A percentile compares a stretch with the other conserved stretches of the same genome.
These are phyloP conservation scores for Verticillium dahliae DNA, from an alignment of 2,329 filamentous ascomycete species.

Conservation along the genomic window DNA sequence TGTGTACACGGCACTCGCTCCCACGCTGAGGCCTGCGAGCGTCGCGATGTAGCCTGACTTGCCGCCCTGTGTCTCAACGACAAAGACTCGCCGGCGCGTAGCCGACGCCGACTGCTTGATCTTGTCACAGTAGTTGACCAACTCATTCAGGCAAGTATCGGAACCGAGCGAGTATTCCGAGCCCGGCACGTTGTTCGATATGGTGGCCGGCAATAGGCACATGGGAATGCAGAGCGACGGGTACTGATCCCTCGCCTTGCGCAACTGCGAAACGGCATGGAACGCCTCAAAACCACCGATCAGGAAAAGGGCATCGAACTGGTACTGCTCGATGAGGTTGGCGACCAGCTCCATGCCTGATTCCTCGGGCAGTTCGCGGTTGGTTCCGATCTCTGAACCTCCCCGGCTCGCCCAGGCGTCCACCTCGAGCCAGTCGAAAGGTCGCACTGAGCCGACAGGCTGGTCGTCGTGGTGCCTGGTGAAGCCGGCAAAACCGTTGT, in stretches of 20 bases:
- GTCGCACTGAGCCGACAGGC: constrained; percentile 74
- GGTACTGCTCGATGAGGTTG: constrained; percentile 75
- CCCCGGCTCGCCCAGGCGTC: constrained; percentile 95
- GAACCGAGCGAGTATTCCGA: constrained; percentile 96
- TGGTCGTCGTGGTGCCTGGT: constrained; percentile 82
- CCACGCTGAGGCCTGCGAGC: constrained; percentile 83
- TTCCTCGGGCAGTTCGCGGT: constrained; percentile 84
- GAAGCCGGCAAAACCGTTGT: constrained; percentile 95
- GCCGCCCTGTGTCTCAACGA: constrained; percentile 96
- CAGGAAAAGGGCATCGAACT: constrained; percentile 86
- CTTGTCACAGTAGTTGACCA: constrained; percentile 93
- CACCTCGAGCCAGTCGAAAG: constrained; percentile 88
- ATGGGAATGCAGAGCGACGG: constrained; percentile 89
- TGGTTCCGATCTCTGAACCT: constrained; percentile 96
- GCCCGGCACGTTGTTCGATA: constrained; percentile 97
- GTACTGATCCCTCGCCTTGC: constrained; percentile 71
- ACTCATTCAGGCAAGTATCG: constrained; percentile 91
- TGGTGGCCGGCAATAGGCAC: constrained; percentile 86
- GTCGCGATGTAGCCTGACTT: constrained; percentile 91
- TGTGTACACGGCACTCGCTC: constrained; percentile 89
- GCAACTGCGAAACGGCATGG: constrained; percentile 81
- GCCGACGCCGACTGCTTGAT: constrained; percentile 96
- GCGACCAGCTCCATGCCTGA: constrained; percentile 78
- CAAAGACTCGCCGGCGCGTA: constrained; percentile 87
- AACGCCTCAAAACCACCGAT: constrained; percentile 96